Conservation (phyloP, 1,284 basidiomycete species). For the Ustilago bromivora region DNA sequence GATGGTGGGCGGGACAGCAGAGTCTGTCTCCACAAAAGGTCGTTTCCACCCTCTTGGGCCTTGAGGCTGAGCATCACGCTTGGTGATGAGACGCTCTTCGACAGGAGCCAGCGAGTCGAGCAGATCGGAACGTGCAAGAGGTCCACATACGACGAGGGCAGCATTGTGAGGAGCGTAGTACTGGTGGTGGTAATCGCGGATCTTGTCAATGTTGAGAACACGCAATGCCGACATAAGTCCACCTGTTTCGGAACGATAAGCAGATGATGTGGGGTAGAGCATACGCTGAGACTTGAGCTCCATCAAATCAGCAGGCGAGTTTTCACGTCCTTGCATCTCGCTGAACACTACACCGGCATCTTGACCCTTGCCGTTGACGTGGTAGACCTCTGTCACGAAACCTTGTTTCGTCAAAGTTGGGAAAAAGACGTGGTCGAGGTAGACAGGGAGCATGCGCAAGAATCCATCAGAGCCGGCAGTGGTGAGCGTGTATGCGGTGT, state of each 20-base stretch:
- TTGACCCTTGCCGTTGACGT: conserved; percentile 89
- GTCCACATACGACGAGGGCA: conserved; percentile 83
- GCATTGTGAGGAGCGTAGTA: conserved; percentile 97
- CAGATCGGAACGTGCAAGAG: conserved; percentile 75
- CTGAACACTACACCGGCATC: conserved; percentile 91
- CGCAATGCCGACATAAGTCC: conserved; percentile 93
- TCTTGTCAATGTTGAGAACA: conserved; percentile 88
- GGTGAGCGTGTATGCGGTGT: conserved; percentile 88
- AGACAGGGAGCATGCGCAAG: conserved; percentile 91
- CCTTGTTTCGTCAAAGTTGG: conserved; percentile 92
- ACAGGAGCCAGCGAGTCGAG: conserved; percentile 75
- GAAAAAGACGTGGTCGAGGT: conserved; percentile 96
- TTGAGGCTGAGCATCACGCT: conserved; percentile 73
- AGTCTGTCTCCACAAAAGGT: conserved; percentile 90
- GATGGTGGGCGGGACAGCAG: conserved; percentile 75
- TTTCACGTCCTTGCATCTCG: conserved; percentile 95
- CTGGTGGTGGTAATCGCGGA: conserved; percentile 83
- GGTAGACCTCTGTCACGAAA: conserved; percentile 84
- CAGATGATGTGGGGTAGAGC: conserved; percentile 84
- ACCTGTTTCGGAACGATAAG: conserved; percentile 95
- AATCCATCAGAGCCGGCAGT: conserved; percentile 97
- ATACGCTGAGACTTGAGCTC: conserved; percentile 76
- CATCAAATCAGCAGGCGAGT: conserved; percentile 90
- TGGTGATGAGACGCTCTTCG: conserved; percentile 59
- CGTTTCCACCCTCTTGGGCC: conserved; percentile 87